Percentiles rank a stretch among this genome's conserved stretches.
Evolutionary conservation across 768 basidiomycete genomes (phyloP).

Genomic region (Rickenella mellea): DNA sequence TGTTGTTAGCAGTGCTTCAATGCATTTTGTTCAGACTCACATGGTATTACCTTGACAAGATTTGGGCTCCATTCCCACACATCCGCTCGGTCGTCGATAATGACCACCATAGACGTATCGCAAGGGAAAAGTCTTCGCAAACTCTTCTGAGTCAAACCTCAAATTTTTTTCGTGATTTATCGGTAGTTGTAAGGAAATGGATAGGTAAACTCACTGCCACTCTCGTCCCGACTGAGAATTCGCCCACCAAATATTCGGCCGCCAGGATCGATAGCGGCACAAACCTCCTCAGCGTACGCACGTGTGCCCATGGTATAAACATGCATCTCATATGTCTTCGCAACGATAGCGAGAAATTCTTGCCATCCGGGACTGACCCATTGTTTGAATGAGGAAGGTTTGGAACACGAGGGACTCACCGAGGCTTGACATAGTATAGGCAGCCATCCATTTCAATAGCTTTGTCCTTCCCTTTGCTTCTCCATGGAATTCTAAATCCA

Average conservation of each 20-base stretch:
- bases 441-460: constrained; percentile 70
- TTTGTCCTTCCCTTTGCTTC: constrained; percentile 51
- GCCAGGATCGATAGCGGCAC: constrained; percentile 86
- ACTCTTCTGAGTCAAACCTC: constrained; percentile 87
- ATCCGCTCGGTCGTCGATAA: constrained; percentile 96
- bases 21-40: constrained; percentile 35
- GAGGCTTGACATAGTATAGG: constrained; percentile 96
- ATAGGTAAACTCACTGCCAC: constrained; percentile 64
- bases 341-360: constrained; percentile 63
- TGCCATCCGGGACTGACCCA: constrained; percentile 71
- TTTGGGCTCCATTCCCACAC: constrained; percentile 99
- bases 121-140: constrained; percentile 90
- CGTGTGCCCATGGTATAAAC: constrained; percentile 99
- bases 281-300: constrained; percentile 93
- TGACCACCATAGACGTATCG: constrained; percentile 97
- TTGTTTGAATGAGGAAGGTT: constrained; percentile 4
- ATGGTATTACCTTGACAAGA: constrained; percentile 92
- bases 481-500: constrained; percentile 25
- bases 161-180: constrained; percentile 9
- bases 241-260: constrained; percentile 79
- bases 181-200: constrained; percentile 1
- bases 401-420: constrained; percentile 42
- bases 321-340: constrained; percentile 92
- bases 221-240: constrained; percentile 89
- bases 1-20: constrained; percentile 11